Evolutionary conservation across 768 basidiomycete species (phyloP), one percentile per base, ranked within the genome.

Genomic region (Lactifluus pinguis): DNA sequence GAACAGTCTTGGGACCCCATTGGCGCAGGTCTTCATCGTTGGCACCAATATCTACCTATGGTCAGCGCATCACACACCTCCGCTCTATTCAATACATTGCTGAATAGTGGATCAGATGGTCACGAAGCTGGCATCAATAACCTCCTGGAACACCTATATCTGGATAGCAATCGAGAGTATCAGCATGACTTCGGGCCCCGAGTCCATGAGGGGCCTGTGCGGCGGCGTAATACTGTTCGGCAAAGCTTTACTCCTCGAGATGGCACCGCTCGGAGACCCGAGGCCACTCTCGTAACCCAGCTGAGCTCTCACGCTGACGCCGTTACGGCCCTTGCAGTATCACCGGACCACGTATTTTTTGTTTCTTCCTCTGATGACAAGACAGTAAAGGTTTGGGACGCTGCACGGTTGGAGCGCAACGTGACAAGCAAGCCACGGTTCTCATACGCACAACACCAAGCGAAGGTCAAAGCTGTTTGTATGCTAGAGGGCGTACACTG

Each of bases 291-390:
- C 57, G 83, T 98, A 55, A 86, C 89, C 0, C 88, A 95, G 71
- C 79, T 97, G 15, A 80, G 81, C 17, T 89, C 92, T 4, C 95
- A 98, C 69, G 80, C 84, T 0, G 91, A 87, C 29, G 77, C 84
- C 1, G 77, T 98, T 60, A 92, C 87, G 2, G 81, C 84, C 8
- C 76, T 98, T 25, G 87, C 87, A 2, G 89, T 94, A 25, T 86
- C 95, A 1, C 95, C 95, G 2, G 97, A 98, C 68, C 92, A 97
- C 67, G 75, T 86, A 70, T 99, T 97, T 77, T 98, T 99, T 65
- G 85, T 95, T 4, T 92, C 95, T 0, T 85, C 89, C 41, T 95
- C 93, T 0, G 86, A 98, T 63, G 95, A 98, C 72, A 91, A 90
- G 75, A 94, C 90, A 0, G 85, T 95, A 69, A 95, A 93, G 71